Conservation (phyloP, 2,329 filamentous ascomycete species). For the Colletotrichum abscissum region DNA sequence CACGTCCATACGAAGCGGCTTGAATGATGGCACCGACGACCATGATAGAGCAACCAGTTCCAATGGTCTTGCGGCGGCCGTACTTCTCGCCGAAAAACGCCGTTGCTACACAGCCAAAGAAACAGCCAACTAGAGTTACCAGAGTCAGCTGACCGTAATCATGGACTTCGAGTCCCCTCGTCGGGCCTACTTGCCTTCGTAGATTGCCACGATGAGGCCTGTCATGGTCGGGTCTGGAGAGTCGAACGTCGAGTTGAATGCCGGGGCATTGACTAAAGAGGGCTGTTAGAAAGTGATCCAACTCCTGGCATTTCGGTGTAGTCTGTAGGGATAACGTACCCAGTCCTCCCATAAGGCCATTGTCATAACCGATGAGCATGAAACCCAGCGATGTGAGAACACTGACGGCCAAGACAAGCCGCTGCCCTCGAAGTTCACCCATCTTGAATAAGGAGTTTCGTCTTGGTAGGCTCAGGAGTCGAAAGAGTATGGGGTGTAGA, state of each 20-base stretch:
- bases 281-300: conserved; percentile 30
- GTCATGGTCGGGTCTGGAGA: conserved; percentile 53
- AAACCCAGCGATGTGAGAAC: conserved; percentile 58
- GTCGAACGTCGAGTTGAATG: conserved; percentile 54
- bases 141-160: not conserved
- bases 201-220: conserved; percentile 59
- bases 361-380: conserved; percentile 60
- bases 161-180: not conserved
- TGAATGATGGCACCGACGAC: conserved; percentile 57
- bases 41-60: conserved; percentile 54
- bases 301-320: no score
- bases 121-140: conserved; percentile 41
- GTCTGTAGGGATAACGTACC: conserved; percentile 32
- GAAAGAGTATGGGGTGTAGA: not conserved
- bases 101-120: conserved; percentile 40
- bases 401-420: conserved; percentile 55
- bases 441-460: not conserved
- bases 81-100: conserved; percentile 55
- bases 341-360: conserved; percentile 56
- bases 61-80: conserved; percentile 54
- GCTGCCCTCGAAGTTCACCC: conserved; percentile 42
- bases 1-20: conserved; percentile 51
- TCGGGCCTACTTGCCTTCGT: conserved; percentile 45
- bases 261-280: conserved; percentile 48
- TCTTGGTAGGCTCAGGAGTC: not conserved